Evolutionary conservation across 192 early-diverging fungal genomes (phyloP).

Genomic region (Linnemannia exigua): DNA sequence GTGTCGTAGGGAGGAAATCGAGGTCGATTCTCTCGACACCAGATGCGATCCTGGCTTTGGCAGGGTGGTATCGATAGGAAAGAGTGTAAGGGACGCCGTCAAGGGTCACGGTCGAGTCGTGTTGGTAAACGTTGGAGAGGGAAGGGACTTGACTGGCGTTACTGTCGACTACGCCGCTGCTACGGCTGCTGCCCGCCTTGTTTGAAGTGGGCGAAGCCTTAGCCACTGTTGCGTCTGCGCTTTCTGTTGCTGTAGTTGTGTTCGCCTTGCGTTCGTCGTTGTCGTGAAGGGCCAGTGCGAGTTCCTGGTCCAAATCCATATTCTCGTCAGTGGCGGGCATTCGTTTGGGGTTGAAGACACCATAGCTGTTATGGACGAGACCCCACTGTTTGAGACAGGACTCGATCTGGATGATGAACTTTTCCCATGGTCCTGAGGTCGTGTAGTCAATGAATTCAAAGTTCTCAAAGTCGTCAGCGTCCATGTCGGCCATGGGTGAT

Average conservation of each 20-base stretch:
- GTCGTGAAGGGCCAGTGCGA: slow-evolving; percentile 38
- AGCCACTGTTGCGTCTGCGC: slow-evolving; percentile 46
- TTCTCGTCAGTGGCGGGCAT: slow-evolving; percentile 53
- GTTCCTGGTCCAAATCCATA: slow-evolving; percentile 12
- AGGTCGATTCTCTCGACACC: slow-evolving; percentile 55
- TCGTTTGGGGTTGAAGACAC: slow-evolving; percentile 61
- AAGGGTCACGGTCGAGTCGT: slow-evolving; percentile 46
- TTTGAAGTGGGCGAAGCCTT: slow-evolving; percentile 17
- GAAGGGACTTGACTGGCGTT: not conserved
- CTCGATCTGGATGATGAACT: slow-evolving; percentile 74
- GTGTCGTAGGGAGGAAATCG: slow-evolving; percentile 54
- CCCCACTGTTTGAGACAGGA: slow-evolving; percentile 69
- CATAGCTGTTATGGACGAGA: slow-evolving; percentile 65
- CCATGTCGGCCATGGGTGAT: slow-evolving; percentile 9
- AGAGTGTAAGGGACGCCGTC: slow-evolving; percentile 53
- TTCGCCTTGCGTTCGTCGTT: slow-evolving; percentile 14
- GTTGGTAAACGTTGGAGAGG: slow-evolving; percentile 37
- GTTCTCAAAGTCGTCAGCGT: slow-evolving; percentile 70
- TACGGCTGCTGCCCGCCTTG: not conserved
- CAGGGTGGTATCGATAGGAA: slow-evolving; percentile 59
- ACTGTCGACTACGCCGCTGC: not conserved
- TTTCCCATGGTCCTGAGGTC: slow-evolving; percentile 77
- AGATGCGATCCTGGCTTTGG: slow-evolving; percentile 24
- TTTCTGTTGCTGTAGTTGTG: not conserved
- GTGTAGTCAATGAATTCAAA: slow-evolving; percentile 86